Conservation (phyloP, 176 grass and related monocot species). For the Ensete ventricosum region DNA sequence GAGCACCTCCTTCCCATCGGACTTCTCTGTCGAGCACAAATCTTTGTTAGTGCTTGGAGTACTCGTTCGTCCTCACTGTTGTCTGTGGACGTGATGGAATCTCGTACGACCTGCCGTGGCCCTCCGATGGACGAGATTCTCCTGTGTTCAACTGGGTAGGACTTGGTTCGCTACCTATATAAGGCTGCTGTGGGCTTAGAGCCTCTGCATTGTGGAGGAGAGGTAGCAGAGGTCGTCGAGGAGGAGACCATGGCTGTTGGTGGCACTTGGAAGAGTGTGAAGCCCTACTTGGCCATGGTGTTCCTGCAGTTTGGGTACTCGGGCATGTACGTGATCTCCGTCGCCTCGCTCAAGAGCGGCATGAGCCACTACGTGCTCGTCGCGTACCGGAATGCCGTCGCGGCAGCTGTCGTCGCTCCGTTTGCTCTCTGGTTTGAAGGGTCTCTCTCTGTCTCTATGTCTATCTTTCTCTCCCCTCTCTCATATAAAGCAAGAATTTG, state of each 20-base stretch:
- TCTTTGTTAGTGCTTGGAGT: background rate
- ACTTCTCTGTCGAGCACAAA: background rate
- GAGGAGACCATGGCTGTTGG: background rate
- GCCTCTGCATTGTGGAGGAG: background rate
- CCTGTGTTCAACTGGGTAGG: too few species aligned
- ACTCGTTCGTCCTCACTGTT: too few species aligned
- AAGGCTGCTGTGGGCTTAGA: background rate
- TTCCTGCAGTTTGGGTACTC: conserved; percentile 87
- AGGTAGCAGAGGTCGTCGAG: too few species aligned
- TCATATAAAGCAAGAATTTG: background rate
- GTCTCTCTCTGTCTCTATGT: background rate
- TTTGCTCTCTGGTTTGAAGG: conserved; percentile 87
- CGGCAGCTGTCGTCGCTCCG: conserved; percentile 61
- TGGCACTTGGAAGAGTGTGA: conserved; percentile 15
- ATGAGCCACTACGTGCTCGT: conserved; percentile 94
- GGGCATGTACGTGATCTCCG: conserved; percentile 80
- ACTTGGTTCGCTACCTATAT: background rate
- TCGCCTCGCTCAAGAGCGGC: conserved; percentile 64
- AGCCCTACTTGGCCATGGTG: conserved; percentile 90
- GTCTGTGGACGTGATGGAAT: too few species aligned
- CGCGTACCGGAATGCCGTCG: conserved; percentile 67
- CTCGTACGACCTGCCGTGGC: too few species aligned
- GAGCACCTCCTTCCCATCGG: background rate
- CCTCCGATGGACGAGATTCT: too few species aligned
- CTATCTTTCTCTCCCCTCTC: background rate